Base-by-base conservation (phyloP, 495 filamentous ascomycete species). In the Penicillium manginii region DNA sequence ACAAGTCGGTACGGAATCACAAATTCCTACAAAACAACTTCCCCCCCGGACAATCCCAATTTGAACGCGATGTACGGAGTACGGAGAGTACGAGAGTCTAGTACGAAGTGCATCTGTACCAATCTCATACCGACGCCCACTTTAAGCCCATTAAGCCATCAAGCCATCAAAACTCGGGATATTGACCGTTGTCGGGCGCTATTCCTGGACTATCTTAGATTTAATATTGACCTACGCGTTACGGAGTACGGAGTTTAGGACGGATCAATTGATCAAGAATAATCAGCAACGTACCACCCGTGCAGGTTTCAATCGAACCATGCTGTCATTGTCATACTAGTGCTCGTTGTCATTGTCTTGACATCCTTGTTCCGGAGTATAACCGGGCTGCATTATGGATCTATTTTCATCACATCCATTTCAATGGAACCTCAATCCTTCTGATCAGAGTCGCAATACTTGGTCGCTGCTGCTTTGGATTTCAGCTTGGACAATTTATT, bases 181-280 rank as follows among this genome's bases (percentile, higher is more conserved):
- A n/a, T 43, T 17, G 40, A 43, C 40, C 17, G 40, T 43, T 43
- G 15, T 17, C 40, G 40, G 40, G 40, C 40, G 40, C 40, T 43
- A 43, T 43, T 9, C 10, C 40, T 3, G 15, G 18, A 43, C 40
- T 17, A 43, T 43, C 40, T n/a, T 4, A 17, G 17, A 43, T 43
- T 43, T 43, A 17, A 43, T 43, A 29, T 29, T 8, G 26, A 8
- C 26, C 17, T 17, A n/a, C n/a, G n/a, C n/a, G n/a, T n/a, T n/a
- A n/a, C n/a, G n/a, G n/a, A n/a, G n/a, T n/a, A n/a, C n/a, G n/a
- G n/a, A n/a, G n/a, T n/a, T n/a, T 1, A 4, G 17, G 8, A 17
- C 14, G 8, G 7, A 3, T 1, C 19, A 43, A 43, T 43, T 8
- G 10, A 43, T 43, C 40, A 17, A n/a, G 35, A 37, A 43, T n/a